Percentiles rank a stretch among this genome's conserved stretches.
These are phyloP conservation scores for Pseudoscleropodium purum DNA, from an alignment of 225 moss, liverwort and hornwort species.

Conservation along the genomic window DNA sequence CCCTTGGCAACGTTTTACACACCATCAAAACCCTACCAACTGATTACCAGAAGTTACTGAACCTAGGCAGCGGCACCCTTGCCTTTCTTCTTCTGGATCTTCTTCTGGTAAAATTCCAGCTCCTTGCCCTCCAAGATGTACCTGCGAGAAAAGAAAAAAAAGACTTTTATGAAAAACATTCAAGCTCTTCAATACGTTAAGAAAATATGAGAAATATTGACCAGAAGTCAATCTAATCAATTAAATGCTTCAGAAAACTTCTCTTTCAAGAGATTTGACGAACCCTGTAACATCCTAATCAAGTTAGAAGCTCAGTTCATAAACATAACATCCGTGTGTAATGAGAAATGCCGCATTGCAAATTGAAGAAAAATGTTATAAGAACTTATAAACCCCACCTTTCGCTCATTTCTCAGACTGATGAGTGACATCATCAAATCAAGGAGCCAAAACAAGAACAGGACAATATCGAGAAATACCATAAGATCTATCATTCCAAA, in stretches of 20 bases:
- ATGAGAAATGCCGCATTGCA: not conserved
- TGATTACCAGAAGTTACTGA: not conserved
- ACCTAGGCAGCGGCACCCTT: conserved; percentile 51
- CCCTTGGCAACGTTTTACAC: not conserved
- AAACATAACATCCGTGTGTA: not conserved
- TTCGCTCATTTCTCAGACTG: not conserved
- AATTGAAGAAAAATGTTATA: not conserved
- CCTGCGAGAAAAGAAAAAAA: conserved; percentile 1
- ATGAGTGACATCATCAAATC: not conserved
- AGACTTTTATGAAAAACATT: not conserved
- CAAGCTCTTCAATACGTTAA: not conserved
- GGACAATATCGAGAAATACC: not conserved
- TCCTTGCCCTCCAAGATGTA: conserved; percentile 87
- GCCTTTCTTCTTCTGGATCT: conserved; percentile 93
- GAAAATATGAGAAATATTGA: not conserved
- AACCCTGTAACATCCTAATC: not conserved
- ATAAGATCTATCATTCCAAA: not conserved
- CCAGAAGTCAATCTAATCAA: not conserved
- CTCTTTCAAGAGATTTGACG: not conserved
- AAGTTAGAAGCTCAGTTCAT: not conserved
- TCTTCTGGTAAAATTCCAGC: conserved; percentile 78
- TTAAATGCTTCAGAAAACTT: not conserved
- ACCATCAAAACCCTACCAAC: not conserved
- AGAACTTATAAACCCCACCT: not conserved
- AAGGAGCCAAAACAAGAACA: not conserved